Percentiles rank a stretch among this genome's conserved stretches.
Evolutionary conservation across 805 yeast species (phyloP).

Genomic region (Ogataea paradorogensis): DNA sequence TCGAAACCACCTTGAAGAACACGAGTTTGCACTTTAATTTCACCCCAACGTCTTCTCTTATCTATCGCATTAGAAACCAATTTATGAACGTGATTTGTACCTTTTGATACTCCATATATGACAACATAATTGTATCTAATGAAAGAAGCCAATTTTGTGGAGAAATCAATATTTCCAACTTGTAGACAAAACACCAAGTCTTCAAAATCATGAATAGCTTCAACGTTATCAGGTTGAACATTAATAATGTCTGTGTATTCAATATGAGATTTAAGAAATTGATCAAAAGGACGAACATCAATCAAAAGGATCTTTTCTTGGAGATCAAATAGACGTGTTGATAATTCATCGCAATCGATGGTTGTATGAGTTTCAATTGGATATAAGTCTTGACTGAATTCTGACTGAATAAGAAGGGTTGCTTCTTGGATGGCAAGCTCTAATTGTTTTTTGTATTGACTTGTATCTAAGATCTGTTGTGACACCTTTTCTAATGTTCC

Average conservation of each 20-base stretch:
- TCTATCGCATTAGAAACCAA: constrained; percentile 14
- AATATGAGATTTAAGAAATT: constrained; percentile 35
- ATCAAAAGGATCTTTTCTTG: constrained; percentile 30
- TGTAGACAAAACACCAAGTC: constrained; percentile 26
- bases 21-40: constrained; percentile 6
- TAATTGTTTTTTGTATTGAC: constrained; percentile 16
- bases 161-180: constrained; percentile 31
- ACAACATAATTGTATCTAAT: constrained; percentile 35
- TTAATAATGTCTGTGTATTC: constrained; percentile 38
- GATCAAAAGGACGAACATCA: constrained; percentile 38
- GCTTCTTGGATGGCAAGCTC: constrained; percentile 17
- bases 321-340: constrained; percentile 11
- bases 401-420: neutral
- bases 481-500: constrained; percentile 12
- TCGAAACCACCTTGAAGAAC: constrained; percentile 44
- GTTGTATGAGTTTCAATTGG: constrained; percentile 8
- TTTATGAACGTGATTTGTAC: constrained; percentile 26
- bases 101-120: constrained; percentile 37
- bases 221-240: constrained; percentile 37
- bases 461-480: constrained; percentile 9
- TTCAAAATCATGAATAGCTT: constrained; percentile 16
- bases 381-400: constrained; percentile 14
- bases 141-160: constrained; percentile 33
- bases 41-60: constrained; percentile 13
- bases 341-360: constrained; percentile 16